A percentile compares a stretch with the other conserved stretches of the same genome.
These are phyloP conservation scores for Tetraselmis chui DNA, from an alignment of 139 green algal species.

Conservation along the genomic window DNA sequence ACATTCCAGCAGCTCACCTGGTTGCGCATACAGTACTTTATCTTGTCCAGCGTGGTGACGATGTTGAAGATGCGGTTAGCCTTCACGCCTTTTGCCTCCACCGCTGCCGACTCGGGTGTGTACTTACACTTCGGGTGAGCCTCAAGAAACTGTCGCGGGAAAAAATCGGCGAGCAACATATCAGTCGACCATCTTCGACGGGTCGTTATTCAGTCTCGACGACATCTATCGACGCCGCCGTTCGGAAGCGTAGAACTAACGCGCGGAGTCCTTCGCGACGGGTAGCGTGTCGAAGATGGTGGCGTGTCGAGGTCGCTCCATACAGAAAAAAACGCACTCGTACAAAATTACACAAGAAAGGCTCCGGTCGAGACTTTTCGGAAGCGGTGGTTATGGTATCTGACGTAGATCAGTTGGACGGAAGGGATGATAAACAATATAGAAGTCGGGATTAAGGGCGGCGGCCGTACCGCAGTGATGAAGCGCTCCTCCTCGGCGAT, in stretches of 20 bases:
- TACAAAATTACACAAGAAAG: too few species aligned
- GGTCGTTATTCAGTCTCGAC: slow-evolving; percentile 8
- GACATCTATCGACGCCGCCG: slow-evolving; percentile 14
- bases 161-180: neutral
- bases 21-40: slow-evolving; percentile 57
- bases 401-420: too few species aligned
- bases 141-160: neutral
- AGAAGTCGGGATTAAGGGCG: neutral
- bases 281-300: too few species aligned
- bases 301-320: too few species aligned
- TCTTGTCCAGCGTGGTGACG: slow-evolving; percentile 84
- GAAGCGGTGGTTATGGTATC: too few species aligned
- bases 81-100: slow-evolving; percentile 35
- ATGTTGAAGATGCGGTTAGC: slow-evolving; percentile 76
- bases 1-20: slow-evolving; percentile 22
- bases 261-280: too few species aligned
- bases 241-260: slow-evolving; percentile 13
- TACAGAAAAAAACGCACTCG: too few species aligned
- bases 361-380: too few species aligned
- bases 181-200: slow-evolving; percentile 5
- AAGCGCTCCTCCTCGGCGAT: slow-evolving; percentile 58
- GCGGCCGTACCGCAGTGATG: slow-evolving; percentile 38
- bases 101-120: slow-evolving; percentile 3
- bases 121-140: neutral
- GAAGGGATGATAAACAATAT: neutral